Conservation (phyloP, 768 basidiomycete genomes). For the Boletus sensibilis region DNA sequence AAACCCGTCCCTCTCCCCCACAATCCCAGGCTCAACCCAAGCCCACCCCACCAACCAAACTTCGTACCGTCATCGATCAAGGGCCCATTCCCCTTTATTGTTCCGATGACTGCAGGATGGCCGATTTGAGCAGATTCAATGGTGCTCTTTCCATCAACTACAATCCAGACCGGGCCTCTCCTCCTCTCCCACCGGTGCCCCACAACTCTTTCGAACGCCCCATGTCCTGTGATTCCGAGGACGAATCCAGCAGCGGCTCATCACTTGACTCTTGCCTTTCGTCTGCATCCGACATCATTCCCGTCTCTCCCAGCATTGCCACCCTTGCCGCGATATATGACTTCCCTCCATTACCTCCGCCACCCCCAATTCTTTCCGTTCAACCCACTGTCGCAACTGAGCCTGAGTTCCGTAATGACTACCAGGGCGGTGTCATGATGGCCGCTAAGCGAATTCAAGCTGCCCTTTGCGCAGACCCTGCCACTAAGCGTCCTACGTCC, state of each 20-base stretch:
- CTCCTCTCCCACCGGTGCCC: conserved; percentile 41
- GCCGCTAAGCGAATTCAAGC: conserved; percentile 55
- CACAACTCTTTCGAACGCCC: conserved; percentile 36
- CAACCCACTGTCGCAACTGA: conserved; percentile 24
- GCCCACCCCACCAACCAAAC: conserved; percentile 41
- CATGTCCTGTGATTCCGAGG: conserved; percentile 35
- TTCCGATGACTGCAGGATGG: conserved; percentile 69
- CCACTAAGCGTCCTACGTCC: conserved; percentile 36
- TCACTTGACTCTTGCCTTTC: conserved; percentile 37
- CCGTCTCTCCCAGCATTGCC: conserved; percentile 34
- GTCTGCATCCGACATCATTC: conserved; percentile 22
- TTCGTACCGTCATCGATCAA: conserved; percentile 75
- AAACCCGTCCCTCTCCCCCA: conserved; percentile 13
- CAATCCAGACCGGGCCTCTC: conserved; percentile 45
- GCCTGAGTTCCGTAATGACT: conserved; percentile 40
- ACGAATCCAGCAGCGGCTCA: conserved; percentile 42
- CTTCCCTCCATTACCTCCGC: conserved; percentile 55
- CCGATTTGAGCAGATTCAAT: conserved; percentile 49
- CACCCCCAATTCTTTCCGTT: conserved; percentile 40
- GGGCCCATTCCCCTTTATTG: conserved; percentile 81
- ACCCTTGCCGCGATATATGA: conserved; percentile 41
- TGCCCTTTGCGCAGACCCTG: conserved; percentile 42
- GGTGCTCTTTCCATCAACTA: conserved; percentile 46
- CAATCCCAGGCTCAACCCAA: conserved; percentile 24
- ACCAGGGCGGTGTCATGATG: conserved; percentile 68